phyloP scores from a whole-genome alignment of 2,329 filamentous ascomycete species.

The Biscogniauxia sp. region DNA sequence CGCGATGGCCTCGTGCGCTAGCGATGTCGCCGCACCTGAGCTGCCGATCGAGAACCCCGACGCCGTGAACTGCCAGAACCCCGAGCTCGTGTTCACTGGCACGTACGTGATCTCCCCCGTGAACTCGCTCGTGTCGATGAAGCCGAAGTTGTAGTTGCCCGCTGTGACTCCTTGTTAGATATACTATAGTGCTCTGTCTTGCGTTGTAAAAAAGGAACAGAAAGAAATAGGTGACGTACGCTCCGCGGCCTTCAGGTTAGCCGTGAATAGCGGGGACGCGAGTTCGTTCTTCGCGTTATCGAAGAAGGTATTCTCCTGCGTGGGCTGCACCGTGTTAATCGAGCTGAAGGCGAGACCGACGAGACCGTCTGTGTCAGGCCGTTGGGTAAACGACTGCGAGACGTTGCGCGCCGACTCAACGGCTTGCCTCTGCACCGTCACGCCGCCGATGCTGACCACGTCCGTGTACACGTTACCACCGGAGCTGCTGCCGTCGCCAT shows the following conservation, averaged over 20 bases:
- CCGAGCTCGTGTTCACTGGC: constrained; percentile 52
- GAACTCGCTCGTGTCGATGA: constrained; percentile 56
- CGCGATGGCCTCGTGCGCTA: constrained; percentile 37
- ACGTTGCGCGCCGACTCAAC: constrained; percentile 43
- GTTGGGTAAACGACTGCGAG: constrained; percentile 38
- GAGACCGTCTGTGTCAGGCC: constrained; percentile 40
- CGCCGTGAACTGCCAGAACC: constrained; percentile 63
- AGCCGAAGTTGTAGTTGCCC: constrained; percentile 38
- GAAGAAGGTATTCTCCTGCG: constrained; percentile 42
- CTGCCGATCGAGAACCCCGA: constrained; percentile 53
- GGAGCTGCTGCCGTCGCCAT: constrained; percentile 43
- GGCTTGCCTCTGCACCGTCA: constrained; percentile 40
- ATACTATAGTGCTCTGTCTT: neutral
- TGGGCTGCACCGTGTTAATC: constrained; percentile 42
- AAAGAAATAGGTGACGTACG: constrained; percentile 24
- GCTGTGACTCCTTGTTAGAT: constrained; percentile 17
- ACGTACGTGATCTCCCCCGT: constrained; percentile 57
- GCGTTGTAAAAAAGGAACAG: neutral
- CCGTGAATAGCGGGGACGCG: constrained; percentile 54
- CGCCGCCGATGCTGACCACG: constrained; percentile 40
- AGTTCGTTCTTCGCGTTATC: constrained; percentile 35
- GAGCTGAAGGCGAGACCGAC: constrained; percentile 43
- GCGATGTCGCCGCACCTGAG: constrained; percentile 8
- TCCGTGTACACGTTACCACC: constrained; percentile 44
- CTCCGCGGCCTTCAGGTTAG: constrained; percentile 37